Conservation (phyloP, 2,329 filamentous ascomycete genomes). For the Penicillium sp. region DNA sequence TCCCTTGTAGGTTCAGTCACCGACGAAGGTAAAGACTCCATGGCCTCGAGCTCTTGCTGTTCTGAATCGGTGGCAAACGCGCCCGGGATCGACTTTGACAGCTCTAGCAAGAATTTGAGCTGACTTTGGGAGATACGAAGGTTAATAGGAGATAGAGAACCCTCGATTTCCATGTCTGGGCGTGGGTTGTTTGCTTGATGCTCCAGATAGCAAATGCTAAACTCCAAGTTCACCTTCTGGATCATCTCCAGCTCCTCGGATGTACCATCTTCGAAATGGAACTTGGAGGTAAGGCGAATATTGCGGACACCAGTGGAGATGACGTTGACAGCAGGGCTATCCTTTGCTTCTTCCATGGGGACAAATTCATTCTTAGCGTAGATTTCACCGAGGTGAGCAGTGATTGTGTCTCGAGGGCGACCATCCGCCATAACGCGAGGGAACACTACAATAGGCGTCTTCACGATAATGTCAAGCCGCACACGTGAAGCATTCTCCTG, state of each 20-base stretch:
- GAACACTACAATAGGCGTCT: conserved; percentile 94
- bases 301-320: conserved; percentile 89
- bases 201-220: conserved; percentile 88
- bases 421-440: conserved; percentile 72
- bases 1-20: conserved; percentile 51
- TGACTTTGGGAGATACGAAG: conserved; percentile 86
- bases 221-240: conserved; percentile 91
- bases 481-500: conserved; percentile 87
- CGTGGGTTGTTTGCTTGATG: conserved; percentile 73
- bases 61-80: conserved; percentile 77
- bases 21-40: conserved; percentile 65
- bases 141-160: conserved; percentile 90
- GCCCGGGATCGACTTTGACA: conserved; percentile 81
- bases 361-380: conserved; percentile 94
- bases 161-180: conserved; percentile 88
- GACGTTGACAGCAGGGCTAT: conserved; percentile 78
- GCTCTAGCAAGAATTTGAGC: conserved; percentile 80
- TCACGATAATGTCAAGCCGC: conserved; percentile 90
- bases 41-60: conserved; percentile 69
- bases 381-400: conserved; percentile 93
- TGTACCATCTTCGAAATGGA: conserved; percentile 70
- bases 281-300: conserved; percentile 82
- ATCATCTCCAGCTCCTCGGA: conserved; percentile 93
- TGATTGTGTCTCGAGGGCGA: conserved; percentile 74
- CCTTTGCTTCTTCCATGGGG: conserved; percentile 72